Conservation (phyloP, 169 alveolate genomes). For the Plasmodium ovale region DNA sequence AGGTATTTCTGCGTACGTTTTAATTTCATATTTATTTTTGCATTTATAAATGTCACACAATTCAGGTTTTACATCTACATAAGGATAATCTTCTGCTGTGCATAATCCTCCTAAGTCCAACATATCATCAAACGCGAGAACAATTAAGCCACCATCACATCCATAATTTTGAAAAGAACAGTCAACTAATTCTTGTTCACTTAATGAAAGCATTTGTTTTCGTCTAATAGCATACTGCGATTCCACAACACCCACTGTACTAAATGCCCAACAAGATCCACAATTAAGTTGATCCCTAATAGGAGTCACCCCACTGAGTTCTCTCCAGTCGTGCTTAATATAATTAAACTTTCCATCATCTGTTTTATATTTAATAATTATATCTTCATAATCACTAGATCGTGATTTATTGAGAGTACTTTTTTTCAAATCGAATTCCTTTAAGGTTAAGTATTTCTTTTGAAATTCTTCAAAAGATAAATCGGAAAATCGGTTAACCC, state of each 20-base stretch:
- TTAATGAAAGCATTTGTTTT: slow-evolving; percentile 70
- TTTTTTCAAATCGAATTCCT: too few relatives aligned
- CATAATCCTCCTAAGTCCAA: slow-evolving; percentile 82
- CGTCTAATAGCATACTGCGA: slow-evolving; percentile 78
- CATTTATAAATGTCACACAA: slow-evolving; percentile 75
- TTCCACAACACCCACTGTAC: slow-evolving; percentile 85
- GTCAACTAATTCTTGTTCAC: slow-evolving; percentile 92
- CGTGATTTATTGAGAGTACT: background rate
- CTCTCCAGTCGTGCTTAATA: slow-evolving; percentile 80
- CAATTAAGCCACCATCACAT: slow-evolving; percentile 90
- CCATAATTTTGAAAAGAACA: slow-evolving; percentile 85
- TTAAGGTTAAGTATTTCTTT: slow-evolving; percentile 20
- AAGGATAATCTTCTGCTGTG: slow-evolving; percentile 84
- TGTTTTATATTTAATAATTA: slow-evolving; percentile 14
- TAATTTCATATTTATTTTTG: slow-evolving; percentile 24
- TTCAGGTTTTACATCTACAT: slow-evolving; percentile 69
- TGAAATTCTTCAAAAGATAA: slow-evolving; percentile 76
- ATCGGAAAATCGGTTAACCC: slow-evolving; percentile 78
- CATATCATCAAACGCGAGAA: slow-evolving; percentile 87
- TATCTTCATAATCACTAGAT: background rate
- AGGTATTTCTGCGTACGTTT: slow-evolving; percentile 15
- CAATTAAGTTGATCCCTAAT: slow-evolving; percentile 88
- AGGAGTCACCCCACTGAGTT: slow-evolving; percentile 79
- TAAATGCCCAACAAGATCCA: slow-evolving; percentile 92
- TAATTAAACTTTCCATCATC: slow-evolving; percentile 8